phyloP scores from a whole-genome alignment of 208 protist species.

The Strigomonas culicis region DNA sequence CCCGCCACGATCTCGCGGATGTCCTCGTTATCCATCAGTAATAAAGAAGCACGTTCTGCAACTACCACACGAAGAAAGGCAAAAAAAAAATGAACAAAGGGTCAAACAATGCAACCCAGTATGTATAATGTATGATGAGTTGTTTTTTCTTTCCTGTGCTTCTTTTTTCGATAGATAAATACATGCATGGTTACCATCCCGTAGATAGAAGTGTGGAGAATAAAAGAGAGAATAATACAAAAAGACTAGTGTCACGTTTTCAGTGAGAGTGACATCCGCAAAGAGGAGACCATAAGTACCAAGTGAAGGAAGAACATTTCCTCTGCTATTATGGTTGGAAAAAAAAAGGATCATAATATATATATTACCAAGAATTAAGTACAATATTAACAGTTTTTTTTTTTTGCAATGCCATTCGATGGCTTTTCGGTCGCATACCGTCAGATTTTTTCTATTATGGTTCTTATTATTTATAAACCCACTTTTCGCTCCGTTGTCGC shows the following conservation, averaged over 20 bases:
- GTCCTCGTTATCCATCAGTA: conserved; percentile 30
- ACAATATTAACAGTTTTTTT: too few relatives aligned
- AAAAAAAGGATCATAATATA: neutral
- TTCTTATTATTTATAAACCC: too few relatives aligned
- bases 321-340: neutral
- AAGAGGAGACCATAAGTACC: neutral
- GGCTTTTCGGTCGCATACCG: too few relatives aligned
- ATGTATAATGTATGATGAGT: neutral
- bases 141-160: too few relatives aligned
- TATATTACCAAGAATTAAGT: too few relatives aligned
- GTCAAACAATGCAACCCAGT: neutral
- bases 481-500: too few relatives aligned
- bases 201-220: neutral
- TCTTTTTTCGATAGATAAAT: too few relatives aligned
- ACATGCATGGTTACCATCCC: too few relatives aligned
- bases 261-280: too few relatives aligned
- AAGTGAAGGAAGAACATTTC: neutral
- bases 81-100: conserved; percentile 10
- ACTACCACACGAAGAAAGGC: conserved; percentile 2
- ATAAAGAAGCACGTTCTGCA: neutral
- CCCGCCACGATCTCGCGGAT: conserved; percentile 67
- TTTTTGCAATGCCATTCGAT: too few relatives aligned
- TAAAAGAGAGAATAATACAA: neutral
- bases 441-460: too few relatives aligned
- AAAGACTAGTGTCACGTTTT: too few relatives aligned